A percentile compares a stretch with the other conserved stretches of the same genome.
Conservation (phyloP, 805 yeast genomes). For the Saccharomycopsis synnaedendra region DNA sequence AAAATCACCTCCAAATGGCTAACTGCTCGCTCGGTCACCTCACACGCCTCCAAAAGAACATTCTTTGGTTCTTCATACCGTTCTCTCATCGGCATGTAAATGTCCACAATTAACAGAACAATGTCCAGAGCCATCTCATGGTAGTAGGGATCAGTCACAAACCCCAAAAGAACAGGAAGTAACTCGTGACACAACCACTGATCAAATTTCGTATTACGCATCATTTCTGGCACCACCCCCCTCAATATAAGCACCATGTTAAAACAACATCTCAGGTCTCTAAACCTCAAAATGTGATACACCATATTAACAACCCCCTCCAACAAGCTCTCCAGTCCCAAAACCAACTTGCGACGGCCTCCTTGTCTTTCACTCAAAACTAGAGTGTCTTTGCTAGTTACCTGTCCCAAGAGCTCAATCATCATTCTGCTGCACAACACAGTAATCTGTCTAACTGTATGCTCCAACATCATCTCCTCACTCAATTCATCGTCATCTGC, state of each 20-base stretch:
- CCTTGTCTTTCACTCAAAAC: constrained; percentile 27
- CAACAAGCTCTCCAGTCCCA: constrained; percentile 51
- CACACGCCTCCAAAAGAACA: constrained; percentile 4
- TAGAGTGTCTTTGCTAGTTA: constrained; percentile 32
- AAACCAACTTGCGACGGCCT: constrained; percentile 54
- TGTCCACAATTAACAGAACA: constrained; percentile 72
- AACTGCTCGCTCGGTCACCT: constrained; percentile 9
- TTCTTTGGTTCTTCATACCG: constrained; percentile 29
- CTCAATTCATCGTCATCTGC: constrained; percentile 65
- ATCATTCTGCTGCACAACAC: constrained; percentile 81
- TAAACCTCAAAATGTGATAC: constrained; percentile 66
- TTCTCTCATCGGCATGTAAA: constrained; percentile 63
- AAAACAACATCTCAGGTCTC: constrained; percentile 87
- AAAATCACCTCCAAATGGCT: constrained; percentile 12
- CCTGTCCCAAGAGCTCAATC: constrained; percentile 81
- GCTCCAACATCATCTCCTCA: constrained; percentile 99
- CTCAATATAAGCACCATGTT: constrained; percentile 77
- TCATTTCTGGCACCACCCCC: constrained; percentile 55
- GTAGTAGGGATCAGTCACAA: constrained; percentile 65
- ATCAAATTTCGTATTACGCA: constrained; percentile 62
- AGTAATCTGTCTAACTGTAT: constrained; percentile 82
- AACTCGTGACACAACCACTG: constrained; percentile 40
- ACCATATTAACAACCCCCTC: constrained; percentile 71
- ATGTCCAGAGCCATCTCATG: constrained; percentile 87
- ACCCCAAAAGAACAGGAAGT: constrained; percentile 37